Percentiles rank a stretch among this genome's conserved stretches.
These are phyloP conservation scores for Murraya paniculata DNA, from an alignment of 345 rosid genomes.

Conservation along the genomic window DNA sequence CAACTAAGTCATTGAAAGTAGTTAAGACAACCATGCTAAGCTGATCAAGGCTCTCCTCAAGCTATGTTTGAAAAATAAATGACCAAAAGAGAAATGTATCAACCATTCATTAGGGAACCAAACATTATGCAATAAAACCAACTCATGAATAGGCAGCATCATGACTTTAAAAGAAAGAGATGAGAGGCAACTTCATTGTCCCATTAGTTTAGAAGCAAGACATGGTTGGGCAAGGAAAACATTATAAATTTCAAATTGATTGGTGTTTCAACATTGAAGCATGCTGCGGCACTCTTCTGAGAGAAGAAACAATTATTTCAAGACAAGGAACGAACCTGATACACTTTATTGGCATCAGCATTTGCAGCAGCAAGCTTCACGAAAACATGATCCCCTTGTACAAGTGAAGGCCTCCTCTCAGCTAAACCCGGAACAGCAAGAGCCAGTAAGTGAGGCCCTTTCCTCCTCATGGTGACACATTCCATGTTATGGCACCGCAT, in stretches of 20 bases:
- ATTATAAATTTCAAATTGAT: neutral
- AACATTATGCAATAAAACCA: neutral
- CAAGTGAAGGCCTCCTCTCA: constrained; percentile 65
- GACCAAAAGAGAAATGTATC: neutral
- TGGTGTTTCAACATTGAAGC: neutral
- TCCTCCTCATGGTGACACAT: constrained; percentile 38
- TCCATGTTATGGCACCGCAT: constrained; percentile 52
- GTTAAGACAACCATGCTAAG: neutral
- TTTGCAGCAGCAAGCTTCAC: constrained; percentile 25
- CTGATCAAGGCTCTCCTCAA: neutral
- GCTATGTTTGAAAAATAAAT: neutral
- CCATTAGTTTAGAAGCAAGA: neutral
- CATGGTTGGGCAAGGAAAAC: neutral
- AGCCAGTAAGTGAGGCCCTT: constrained; percentile 32
- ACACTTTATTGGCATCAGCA: constrained; percentile 14
- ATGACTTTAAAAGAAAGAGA: neutral
- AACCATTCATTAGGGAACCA: neutral
- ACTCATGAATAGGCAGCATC: neutral
- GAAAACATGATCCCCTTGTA: constrained; percentile 46
- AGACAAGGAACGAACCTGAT: constrained; percentile 29
- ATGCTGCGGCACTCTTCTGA: neutral
- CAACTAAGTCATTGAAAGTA: neutral
- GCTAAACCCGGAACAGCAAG: constrained; percentile 62
- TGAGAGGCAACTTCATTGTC: neutral
- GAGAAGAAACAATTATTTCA: neutral